These are phyloP conservation scores for Coniferiporia weirii DNA, from an alignment of 1,284 basidiomycete genomes.

Conservation along the genomic window DNA sequence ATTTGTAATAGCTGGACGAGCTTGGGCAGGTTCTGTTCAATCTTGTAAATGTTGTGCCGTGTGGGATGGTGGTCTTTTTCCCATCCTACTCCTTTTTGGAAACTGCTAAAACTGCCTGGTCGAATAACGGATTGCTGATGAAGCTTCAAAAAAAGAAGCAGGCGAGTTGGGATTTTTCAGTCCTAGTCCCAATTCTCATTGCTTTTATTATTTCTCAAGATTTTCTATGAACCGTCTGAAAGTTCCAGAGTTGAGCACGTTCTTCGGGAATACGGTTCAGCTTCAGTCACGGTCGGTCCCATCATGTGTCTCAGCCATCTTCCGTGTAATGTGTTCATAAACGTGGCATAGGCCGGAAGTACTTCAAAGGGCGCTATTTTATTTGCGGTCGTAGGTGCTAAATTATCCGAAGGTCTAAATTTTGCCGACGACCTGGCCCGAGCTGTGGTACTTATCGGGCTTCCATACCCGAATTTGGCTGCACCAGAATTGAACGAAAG, in stretches of 20 bases:
- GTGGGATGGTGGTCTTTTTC: conserved; percentile 90
- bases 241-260: conserved; percentile 72
- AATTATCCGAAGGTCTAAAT: conserved; percentile 95
- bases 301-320: too few species aligned
- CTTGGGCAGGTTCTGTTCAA: conserved; percentile 83
- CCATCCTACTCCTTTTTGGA: conserved; percentile 89
- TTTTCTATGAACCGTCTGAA: conserved; percentile 87
- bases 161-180: conserved; percentile 33
- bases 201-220: conserved; percentile 37
- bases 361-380: conserved; percentile 55
- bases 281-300: conserved; percentile 44
- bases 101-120: conserved; percentile 65
- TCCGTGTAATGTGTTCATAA: conserved; percentile 20
- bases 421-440: conserved; percentile 89
- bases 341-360: background rate
- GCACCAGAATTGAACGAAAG: conserved; percentile 88
- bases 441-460: conserved; percentile 84
- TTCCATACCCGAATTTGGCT: conserved; percentile 92
- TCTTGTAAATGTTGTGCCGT: conserved; percentile 73
- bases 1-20: conserved; percentile 62
- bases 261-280: conserved; percentile 64
- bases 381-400: conserved; percentile 94
- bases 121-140: conserved; percentile 50
- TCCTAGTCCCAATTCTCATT: background rate
- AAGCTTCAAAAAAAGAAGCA: conserved; percentile 73